Percentiles rank a stretch among this genome's conserved stretches.
Conservation (phyloP, 352 stramenopile species). For the Phytophthora constricta region DNA sequence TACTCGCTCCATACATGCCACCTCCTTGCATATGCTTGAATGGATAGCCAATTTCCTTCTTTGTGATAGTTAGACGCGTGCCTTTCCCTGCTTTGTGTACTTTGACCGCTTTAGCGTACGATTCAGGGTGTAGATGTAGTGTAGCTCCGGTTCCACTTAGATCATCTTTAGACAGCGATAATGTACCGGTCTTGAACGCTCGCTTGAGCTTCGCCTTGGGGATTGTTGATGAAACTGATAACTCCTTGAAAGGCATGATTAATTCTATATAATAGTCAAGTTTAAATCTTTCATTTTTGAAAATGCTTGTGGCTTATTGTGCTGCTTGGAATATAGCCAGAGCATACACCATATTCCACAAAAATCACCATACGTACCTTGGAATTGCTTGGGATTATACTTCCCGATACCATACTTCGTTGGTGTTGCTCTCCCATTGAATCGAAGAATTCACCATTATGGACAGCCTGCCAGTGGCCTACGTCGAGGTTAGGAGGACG, state of each 20-base stretch:
- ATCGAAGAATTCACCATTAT: slow-evolving; percentile 11
- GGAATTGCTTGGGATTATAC: slow-evolving; percentile 10
- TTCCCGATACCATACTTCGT: background rate
- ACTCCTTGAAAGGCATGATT: slow-evolving; percentile 5
- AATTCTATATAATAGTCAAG: slow-evolving; percentile 13
- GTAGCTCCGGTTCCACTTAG: background rate
- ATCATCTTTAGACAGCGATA: slow-evolving; percentile 1
- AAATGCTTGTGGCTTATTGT: slow-evolving; percentile 10
- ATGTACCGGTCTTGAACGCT: background rate
- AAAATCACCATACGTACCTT: slow-evolving; percentile 3
- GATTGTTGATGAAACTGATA: slow-evolving; percentile 5
- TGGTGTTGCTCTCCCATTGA: slow-evolving; percentile 10
- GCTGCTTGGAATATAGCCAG: slow-evolving; percentile 19
- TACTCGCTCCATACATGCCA: too few relatives aligned
- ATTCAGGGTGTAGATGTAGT: slow-evolving; percentile 14
- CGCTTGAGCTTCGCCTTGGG: slow-evolving; percentile 1
- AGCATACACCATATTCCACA: slow-evolving; percentile 16
- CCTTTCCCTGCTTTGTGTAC: background rate
- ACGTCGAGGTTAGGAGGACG: background rate
- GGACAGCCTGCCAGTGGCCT: slow-evolving; percentile 2
- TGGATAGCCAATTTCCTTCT: slow-evolving; percentile 6
- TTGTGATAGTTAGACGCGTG: background rate
- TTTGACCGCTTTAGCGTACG: slow-evolving; percentile 14
- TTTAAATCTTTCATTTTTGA: slow-evolving; percentile 20
- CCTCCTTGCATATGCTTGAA: background rate